Conservation (phyloP, 129 eudicot species). For the Artemisia annua region DNA sequence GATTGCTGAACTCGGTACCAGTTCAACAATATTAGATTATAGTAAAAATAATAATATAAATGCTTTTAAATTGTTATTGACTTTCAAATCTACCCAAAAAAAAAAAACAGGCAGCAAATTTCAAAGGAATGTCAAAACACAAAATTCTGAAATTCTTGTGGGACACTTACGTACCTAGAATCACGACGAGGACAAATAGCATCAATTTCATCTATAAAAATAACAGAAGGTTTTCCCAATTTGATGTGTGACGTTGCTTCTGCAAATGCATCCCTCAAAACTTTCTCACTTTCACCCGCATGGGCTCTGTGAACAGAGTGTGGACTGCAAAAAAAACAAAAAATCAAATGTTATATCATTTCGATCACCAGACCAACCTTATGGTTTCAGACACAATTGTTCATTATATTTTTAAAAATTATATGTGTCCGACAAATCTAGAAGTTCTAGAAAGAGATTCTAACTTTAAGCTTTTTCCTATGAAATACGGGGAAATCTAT, state of each 20-base stretch:
- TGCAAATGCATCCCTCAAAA: constrained; percentile 77
- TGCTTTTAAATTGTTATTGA: not conserved
- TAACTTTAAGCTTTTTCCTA: not conserved
- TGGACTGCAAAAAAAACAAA: constrained; percentile 62
- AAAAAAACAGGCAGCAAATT: not conserved
- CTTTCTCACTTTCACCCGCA: constrained; percentile 94
- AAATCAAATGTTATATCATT: constrained; percentile 12
- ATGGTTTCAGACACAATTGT: not conserved
- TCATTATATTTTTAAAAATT: not conserved
- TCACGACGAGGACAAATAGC: constrained; percentile 90
- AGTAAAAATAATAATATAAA: not conserved
- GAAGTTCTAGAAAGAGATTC: not conserved
- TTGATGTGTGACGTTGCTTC: constrained; percentile 72
- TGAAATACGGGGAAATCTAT: too few species aligned
- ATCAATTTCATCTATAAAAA: constrained; percentile 95
- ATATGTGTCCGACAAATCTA: too few species aligned
- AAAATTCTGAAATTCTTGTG: not conserved
- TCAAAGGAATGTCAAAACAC: not conserved
- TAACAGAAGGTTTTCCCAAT: constrained; percentile 76
- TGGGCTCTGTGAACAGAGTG: constrained; percentile 84
- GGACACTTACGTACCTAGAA: constrained; percentile 54
- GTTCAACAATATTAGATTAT: not conserved
- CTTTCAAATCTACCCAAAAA: not conserved
- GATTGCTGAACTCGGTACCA: not conserved
- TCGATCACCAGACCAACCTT: constrained; percentile 1